Evolutionary conservation across 2,329 filamentous ascomycete genomes (phyloP).

Genomic region (Thermoascus crustaceus): DNA sequence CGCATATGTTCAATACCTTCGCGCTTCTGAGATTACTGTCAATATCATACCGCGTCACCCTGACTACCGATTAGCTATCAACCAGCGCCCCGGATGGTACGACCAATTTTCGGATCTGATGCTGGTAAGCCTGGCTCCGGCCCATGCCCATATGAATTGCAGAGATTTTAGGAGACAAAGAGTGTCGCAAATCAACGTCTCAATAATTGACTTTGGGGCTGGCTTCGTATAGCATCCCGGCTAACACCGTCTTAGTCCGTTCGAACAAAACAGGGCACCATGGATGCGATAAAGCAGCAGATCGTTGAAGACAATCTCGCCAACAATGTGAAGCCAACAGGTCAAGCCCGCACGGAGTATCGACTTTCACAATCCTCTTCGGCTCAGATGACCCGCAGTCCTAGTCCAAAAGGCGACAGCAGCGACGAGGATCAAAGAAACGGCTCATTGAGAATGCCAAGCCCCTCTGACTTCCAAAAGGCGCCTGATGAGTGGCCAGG

Average conservation of each 20-base stretch:
- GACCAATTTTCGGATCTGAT: constrained; percentile 44
- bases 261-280: constrained; percentile 33
- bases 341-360: constrained; percentile 5
- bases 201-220: too few species aligned
- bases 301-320: constrained; percentile 31
- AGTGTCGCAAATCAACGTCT: too few species aligned
- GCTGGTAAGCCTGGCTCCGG: constrained; percentile 26
- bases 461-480: constrained; percentile 30
- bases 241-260: constrained; percentile 29
- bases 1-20: constrained; percentile 77
- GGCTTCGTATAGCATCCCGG: too few species aligned
- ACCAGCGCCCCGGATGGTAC: constrained; percentile 43
- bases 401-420: constrained; percentile 15
- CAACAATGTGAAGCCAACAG: constrained; percentile 21
- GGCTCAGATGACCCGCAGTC: constrained; percentile 8
- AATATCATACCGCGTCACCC: constrained; percentile 68
- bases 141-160: too few species aligned
- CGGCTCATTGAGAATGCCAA: constrained; percentile 30
- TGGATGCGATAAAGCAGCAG: constrained; percentile 34
- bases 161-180: too few species aligned
- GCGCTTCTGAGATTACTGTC: constrained; percentile 69
- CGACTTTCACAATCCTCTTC: constrained; percentile 9
- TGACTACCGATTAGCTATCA: constrained; percentile 60
- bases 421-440: constrained; percentile 16
- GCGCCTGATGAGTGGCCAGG: constrained; percentile 15